Conservation (phyloP, 768 basidiomycete species). For the Omphalotus guepiniiformis region DNA sequence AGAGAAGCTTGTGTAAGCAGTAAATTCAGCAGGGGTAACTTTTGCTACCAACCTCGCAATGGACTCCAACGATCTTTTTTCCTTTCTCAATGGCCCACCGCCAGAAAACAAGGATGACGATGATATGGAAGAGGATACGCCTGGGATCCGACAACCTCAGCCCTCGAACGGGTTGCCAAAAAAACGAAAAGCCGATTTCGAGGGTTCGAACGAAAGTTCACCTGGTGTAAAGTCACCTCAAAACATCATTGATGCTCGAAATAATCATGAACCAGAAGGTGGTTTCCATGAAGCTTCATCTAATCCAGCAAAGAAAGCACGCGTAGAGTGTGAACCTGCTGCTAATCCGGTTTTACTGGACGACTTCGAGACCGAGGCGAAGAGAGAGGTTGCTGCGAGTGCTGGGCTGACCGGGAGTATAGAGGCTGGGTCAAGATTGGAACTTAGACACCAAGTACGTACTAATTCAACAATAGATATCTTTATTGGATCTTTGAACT, state of each 20-base stretch:
- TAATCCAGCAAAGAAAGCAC: not conserved
- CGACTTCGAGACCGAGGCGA: conserved; percentile 92
- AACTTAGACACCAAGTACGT: conserved; percentile 76
- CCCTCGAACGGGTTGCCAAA: conserved; percentile 17
- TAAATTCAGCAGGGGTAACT: too few relatives aligned
- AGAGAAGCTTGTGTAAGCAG: too few relatives aligned
- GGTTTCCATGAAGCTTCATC: not conserved
- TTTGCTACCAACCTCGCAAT: conserved; percentile 22
- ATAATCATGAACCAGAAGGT: not conserved
- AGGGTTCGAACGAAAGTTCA: conserved; percentile 24
- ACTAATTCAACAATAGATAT: not conserved
- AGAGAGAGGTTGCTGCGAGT: conserved; percentile 85
- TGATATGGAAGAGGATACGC: conserved; percentile 26
- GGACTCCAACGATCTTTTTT: conserved; percentile 58
- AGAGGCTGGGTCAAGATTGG: conserved; percentile 64
- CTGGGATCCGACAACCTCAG: conserved; percentile 19
- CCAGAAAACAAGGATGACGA: conserved; percentile 34
- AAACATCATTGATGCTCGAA: conserved; percentile 63
- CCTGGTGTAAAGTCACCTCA: conserved; percentile 35
- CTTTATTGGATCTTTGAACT: not conserved
- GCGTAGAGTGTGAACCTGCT: not conserved
- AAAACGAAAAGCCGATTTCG: conserved; percentile 44
- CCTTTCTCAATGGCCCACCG: conserved; percentile 53
- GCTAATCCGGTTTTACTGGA: conserved; percentile 81
- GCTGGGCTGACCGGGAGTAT: conserved; percentile 79